Evolutionary conservation across 768 basidiomycete species (phyloP), one percentile per base, ranked within the genome.

Genomic region (Naganishia kalamii): DNA sequence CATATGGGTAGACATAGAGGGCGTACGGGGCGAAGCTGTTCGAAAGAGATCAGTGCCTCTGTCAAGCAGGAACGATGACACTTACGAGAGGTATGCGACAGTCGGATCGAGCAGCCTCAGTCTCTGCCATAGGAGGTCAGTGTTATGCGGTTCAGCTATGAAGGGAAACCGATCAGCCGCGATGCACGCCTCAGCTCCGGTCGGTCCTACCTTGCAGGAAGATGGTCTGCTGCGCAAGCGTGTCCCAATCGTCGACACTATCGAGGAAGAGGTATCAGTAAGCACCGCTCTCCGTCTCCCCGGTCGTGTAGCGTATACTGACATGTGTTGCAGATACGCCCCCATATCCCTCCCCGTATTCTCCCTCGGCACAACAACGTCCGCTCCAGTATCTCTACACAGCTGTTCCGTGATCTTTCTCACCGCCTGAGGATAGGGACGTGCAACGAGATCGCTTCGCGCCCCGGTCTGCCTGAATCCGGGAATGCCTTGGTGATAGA

Each of bases 71-170:
- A 2, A 1, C 15, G 27, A 30, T 30, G 23, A 2, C 23, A 35
- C 54, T 57, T n/a, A 57, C 54, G 54, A 41, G 13, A 57, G n/a
- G 54, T 32, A 57, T 21, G 21, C 54, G 21, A 40, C 37, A n/a
- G 33, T 35, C 4, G 54, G 7, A 25, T 37, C 19, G 11, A 57
- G 37, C 25, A 57, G 19, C 40, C 54, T 37, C 21, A 57, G 33
- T 33, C 54, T 33, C 13, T 57, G 54, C 35, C 37, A 57, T 3
- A 57, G 21, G 8, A 57, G 12, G 27, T 1, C 21, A 21, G 35
- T 13, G 21, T 37, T 35, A 33, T 57, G 54, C 12, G 37, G 33
- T 13, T 57, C 35, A 7, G 54, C 54, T 57, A 35, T n/a, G 19
- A 1, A 25, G 27, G 13, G 32, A 13, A 29, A 15, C 5, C 27